Evolutionary conservation across 805 yeast genomes (phyloP), one percentile per base, ranked within the genome.

Genomic region (Kluyveromyces lactis): DNA sequence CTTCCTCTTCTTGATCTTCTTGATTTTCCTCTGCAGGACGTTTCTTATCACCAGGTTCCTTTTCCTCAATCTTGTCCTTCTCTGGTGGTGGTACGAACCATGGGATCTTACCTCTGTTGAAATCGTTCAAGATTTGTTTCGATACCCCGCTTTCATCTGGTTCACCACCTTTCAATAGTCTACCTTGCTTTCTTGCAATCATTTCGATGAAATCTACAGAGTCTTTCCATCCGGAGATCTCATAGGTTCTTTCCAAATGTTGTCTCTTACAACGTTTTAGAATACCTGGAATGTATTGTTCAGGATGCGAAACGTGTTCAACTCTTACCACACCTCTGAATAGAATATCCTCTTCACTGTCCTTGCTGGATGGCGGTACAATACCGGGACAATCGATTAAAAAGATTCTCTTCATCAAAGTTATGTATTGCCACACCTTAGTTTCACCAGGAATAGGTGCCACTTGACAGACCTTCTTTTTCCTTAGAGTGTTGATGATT

Each of bases 371-470:
- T 19, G 98, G 98, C 8, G 98, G 98, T 16, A 90, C 98, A 57
- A 90, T 90, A 66, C 98, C 98, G 2, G 98, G 98, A 71, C 98
- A 92, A 66, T 90, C 98, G 55, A 90, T 92, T 53, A 90, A 69
- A 65, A 89, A 90, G 38, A 90, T 90, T 49, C 90, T 76, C 71
- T 90, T 90, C 97, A 92, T 90, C 53, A 90, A 71, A 3, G 98
- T 89, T 54, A 90, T 89, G 68, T 90, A 90, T 69, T 90, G 98
- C 98, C 98, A 90, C 33, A 90, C 97, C 64, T 90, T 90, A 26
- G 98, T 90, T 61, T 90, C 98, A 62, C 98, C 98, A 23, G 98
- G 98, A 53, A 90, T 87, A 35, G 98, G 98, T 1, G 98, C 98
- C 35, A 90, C 97, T 33, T 74, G 80, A 68, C 97, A 92, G 34